Evolutionary conservation across 2,329 filamentous ascomycete species (phyloP).

Genomic region (Calonectria leucothoes): DNA sequence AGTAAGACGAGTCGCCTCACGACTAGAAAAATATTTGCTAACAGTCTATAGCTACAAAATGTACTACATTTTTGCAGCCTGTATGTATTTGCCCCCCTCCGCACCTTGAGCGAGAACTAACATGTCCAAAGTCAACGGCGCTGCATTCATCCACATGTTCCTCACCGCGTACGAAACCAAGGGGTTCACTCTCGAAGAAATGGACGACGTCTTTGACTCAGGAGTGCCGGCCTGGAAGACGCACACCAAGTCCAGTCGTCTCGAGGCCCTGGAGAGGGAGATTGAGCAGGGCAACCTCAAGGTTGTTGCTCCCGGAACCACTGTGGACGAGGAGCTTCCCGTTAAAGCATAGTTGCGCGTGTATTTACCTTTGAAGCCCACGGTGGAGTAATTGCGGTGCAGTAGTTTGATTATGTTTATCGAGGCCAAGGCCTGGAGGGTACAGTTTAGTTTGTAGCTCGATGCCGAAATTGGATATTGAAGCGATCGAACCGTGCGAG

Average conservation of each 20-base stretch:
- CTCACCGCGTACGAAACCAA: constrained; percentile 74
- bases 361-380: not conserved
- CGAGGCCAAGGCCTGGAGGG: not conserved
- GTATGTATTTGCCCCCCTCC: constrained; percentile 16
- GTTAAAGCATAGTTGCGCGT: not conserved
- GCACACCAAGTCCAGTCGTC: constrained; percentile 52
- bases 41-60: constrained; percentile 59
- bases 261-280: constrained; percentile 59
- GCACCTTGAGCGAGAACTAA: not conserved
- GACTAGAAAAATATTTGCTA: not conserved
- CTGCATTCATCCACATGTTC: constrained; percentile 76
- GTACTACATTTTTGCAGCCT: constrained; percentile 81
- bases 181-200: constrained; percentile 81
- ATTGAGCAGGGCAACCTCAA: constrained; percentile 60
- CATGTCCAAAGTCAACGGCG: constrained; percentile 62
- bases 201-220: constrained; percentile 77
- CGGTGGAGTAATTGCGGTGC: not conserved
- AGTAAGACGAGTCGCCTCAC: constrained; percentile 41
- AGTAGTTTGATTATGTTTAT: not conserved
- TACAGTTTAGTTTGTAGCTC: not conserved
- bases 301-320: constrained; percentile 38
- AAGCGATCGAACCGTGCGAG: not conserved
- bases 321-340: not conserved
- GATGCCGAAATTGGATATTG: not conserved
- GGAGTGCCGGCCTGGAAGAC: constrained; percentile 69